Evolutionary conservation across 2,329 filamentous ascomycete species (phyloP), one percentile per base, ranked within the genome.

Genomic region (Ophiostoma novo-ulmi): DNA sequence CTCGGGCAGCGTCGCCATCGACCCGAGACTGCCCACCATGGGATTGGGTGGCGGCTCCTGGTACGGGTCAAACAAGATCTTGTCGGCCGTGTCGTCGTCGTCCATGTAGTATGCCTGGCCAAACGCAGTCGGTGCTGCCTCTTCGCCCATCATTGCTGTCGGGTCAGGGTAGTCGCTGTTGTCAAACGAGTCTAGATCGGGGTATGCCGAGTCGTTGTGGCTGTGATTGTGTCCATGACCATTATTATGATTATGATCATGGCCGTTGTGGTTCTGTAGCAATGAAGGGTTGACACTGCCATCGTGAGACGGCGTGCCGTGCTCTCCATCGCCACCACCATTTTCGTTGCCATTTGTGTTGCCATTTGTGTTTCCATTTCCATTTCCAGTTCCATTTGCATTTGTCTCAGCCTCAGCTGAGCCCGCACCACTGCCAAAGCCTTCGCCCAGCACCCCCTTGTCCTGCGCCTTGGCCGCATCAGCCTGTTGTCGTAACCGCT

Each of bases 61-160:
- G 75, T 87, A 88, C 10, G 83, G 83, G 73, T 88, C 85, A 71
- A 88, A 88, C 3, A 88, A 76, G 76, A 88, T 88, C 75, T 81
- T 85, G 76, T 88, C 85, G 1, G 83, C 81, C 31, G 81, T 82
- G 73, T 87, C 84, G 72, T 86, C 85, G 74, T 87, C 85, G 71
- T 88, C 83, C 75, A 87, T 87, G 76, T 88, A 88, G 76, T 88
- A 88, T 11, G 85, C 86, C 80, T 87, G 84, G 20, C 86, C 86
- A 73, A 88, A 80, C 6, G 61, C 31, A 77, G 82, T 84, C 2
- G 52, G 52, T 70, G 38, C 67, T 67, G n/a, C 67, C 22, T 39
- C 64, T 8, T 64, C 52, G 13, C 13, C 44, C 52, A 58, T 58
- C 52, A 58, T 58, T 22, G 22, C 72, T 69, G 20, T 69, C 41